These are phyloP conservation scores for Paxillus ammoniavirescens DNA, from an alignment of 768 basidiomycete species.

Conservation along the genomic window DNA sequence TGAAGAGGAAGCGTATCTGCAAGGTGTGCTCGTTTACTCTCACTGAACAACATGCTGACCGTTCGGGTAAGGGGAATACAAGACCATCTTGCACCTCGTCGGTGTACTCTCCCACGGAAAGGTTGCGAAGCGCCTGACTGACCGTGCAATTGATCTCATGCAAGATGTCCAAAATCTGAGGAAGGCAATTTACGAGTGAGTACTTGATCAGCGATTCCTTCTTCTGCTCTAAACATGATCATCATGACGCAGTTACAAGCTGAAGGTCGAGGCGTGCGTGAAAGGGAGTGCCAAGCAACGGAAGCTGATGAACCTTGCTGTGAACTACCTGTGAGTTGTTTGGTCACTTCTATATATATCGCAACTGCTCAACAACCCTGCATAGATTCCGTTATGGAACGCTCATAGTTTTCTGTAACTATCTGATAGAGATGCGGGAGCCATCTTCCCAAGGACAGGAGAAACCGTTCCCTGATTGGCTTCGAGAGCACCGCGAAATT, in stretches of 20 bases:
- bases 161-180: conserved; percentile 96
- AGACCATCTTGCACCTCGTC: conserved; percentile 92
- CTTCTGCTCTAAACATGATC: conserved; percentile 3
- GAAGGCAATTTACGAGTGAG: conserved; percentile 92
- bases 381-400: conserved; percentile 83
- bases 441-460: conserved; percentile 36
- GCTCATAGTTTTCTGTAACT: conserved; percentile 93
- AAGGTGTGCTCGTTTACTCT: conserved; percentile 48
- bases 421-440: conserved; percentile 70
- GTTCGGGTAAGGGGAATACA: conserved; percentile 80
- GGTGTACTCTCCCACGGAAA: conserved; percentile 91
- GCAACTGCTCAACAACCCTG: conserved; percentile 4
- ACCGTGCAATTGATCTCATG: conserved; percentile 88
- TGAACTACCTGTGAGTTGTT: conserved; percentile 79
- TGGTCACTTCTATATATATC: conserved; percentile 4
- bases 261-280: conserved; percentile 82
- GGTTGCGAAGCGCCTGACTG: conserved; percentile 85
- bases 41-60: neutral
- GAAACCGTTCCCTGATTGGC: conserved; percentile 77
- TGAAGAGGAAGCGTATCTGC: conserved; percentile 86
- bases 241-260: conserved; percentile 66
- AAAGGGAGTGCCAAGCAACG: conserved; percentile 75
- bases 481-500: conserved; percentile 82
- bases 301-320: conserved; percentile 70
- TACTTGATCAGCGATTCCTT: conserved; percentile 4